Conservation (phyloP, 495 filamentous ascomycete genomes). For the Penicillium mononematosum region DNA sequence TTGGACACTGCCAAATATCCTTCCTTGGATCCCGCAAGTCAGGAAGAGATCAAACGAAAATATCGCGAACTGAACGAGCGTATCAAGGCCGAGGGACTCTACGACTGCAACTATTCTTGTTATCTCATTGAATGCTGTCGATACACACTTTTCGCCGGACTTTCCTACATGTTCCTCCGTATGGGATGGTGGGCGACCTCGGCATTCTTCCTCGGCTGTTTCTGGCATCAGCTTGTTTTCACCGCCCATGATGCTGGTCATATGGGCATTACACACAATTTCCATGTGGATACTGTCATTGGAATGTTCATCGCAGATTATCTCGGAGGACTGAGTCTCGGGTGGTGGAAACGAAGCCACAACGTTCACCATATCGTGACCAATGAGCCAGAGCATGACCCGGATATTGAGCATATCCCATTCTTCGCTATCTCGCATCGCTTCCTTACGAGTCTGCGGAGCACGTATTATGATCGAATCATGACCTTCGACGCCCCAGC, state of each 20-base stretch:
- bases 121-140: conserved; percentile 75
- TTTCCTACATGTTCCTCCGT: conserved; percentile 64
- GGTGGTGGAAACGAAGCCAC: conserved; percentile 98
- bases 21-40: conserved; percentile 68
- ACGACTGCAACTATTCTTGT: conserved; percentile 78
- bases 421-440: conserved; percentile 92
- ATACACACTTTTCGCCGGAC: conserved; percentile 68
- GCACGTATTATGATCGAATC: conserved; percentile 84
- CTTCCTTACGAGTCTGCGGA: conserved; percentile 72
- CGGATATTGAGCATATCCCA: conserved; percentile 95
- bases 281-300: conserved; percentile 75
- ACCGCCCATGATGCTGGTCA: conserved; percentile 95
- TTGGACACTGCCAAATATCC: conserved; percentile 82
- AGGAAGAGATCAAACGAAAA: conserved; percentile 73
- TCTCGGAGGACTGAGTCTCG: conserved; percentile 82
- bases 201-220: conserved; percentile 72
- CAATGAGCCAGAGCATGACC: conserved; percentile 94
- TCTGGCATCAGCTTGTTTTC: conserved; percentile 98
- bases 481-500: conserved; percentile 83
- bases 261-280: conserved; percentile 94
- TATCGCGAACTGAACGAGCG: conserved; percentile 73
- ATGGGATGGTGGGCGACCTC: conserved; percentile 72
- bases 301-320: conserved; percentile 91
- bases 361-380: conserved; percentile 99
- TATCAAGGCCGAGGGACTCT: conserved; percentile 73